Evolutionary conservation across 176 grass and related monocot genomes (phyloP), one percentile per base, ranked within the genome.

Genomic region (Oryza nivara): DNA sequence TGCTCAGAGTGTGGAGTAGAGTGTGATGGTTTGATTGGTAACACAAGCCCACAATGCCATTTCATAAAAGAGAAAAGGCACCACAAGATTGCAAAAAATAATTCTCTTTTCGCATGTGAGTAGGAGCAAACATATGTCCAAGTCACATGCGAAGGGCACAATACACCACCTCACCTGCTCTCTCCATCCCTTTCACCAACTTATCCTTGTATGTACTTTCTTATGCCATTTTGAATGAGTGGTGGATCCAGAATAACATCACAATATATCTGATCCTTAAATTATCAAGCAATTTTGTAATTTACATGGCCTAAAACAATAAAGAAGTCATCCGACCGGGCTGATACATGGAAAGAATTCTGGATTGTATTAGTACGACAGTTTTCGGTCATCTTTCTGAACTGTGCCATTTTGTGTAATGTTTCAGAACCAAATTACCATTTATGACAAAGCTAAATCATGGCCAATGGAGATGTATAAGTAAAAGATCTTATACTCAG

Each of bases 31-130:
- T 83, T 51, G 77, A 77, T 11, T 82, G 70, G 19, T 5, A n/a
- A 6, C 80, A 76, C 26, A 56, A 80, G 65, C 40, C 65, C 52
- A 64, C 72, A 68, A 47, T 72, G 26, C 23, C 26, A 70, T 79
- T 78, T 70, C 51, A 45, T 75, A 52, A 64, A 75, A 48, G 65
- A 11, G 38, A 80, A 79, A 48, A 17, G 83, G 35, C 11, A 34
- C 23, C 70, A 75, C 80, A 34, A 75, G 19, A 30, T 72, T 86
- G 58, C 83, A 52, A 78, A 89, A 82, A 71, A 70, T 73, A 82
- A 72, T 28, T 43, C 51, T 35, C 78, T 82, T 89, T 82, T 34
- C 28, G n/a, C 86, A 89, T 85, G 79, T 86, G 83, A 64, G 78
- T 30, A 63, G 69, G 83, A 74, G 83, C 60, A 73, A 77, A 15